Evolutionary conservation across 257 asterid genomes (phyloP).

Genomic region (Solanum tarijense): DNA sequence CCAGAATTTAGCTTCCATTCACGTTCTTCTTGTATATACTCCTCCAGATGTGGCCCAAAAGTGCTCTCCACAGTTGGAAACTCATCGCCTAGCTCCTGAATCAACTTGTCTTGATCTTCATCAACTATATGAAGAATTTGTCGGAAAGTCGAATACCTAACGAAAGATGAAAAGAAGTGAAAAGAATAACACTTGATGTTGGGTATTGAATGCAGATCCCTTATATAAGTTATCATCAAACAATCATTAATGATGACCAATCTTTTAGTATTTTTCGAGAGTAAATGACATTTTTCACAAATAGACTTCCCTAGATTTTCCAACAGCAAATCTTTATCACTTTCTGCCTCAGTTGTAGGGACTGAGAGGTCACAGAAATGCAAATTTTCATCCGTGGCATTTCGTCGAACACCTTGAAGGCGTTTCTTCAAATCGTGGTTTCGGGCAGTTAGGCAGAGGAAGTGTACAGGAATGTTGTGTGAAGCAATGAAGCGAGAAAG

Average conservation of each 20-base stretch:
- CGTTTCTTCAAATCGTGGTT: background rate
- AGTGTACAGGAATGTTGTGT: background rate
- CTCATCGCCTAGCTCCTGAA: background rate
- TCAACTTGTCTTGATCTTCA: background rate
- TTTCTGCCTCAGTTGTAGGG: background rate
- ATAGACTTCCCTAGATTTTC: background rate
- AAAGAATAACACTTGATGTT: background rate
- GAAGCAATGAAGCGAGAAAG: background rate
- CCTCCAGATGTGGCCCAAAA: background rate
- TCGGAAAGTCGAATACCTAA: background rate
- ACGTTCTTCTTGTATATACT: background rate
- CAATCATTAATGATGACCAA: background rate
- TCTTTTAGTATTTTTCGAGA: background rate
- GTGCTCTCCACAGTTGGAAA: background rate
- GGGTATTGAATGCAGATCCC: background rate
- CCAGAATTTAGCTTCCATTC: background rate
- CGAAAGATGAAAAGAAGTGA: background rate
- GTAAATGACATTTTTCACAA: background rate
- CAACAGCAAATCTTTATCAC: background rate
- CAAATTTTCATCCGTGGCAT: background rate
- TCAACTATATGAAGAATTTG: background rate
- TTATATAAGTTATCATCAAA: background rate
- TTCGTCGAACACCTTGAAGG: background rate
- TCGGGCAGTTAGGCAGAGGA: background rate
- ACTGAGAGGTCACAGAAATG: background rate